Evolutionary conservation across 2,329 filamentous ascomycete genomes (phyloP), one percentile per base, ranked within the genome.

Genomic region (Diatrype stigma): DNA sequence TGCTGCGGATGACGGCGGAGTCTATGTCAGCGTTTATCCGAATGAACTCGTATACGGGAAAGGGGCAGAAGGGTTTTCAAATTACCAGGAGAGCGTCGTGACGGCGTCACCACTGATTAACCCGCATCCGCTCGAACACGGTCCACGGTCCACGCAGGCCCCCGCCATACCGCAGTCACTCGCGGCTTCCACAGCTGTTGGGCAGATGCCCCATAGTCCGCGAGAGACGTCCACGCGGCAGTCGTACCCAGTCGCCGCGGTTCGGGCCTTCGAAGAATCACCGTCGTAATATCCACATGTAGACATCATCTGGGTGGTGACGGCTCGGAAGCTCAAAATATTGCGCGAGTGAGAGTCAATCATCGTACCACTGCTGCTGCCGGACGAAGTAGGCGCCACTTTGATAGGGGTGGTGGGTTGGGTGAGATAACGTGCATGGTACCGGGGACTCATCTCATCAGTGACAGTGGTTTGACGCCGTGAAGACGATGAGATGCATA

Each of bases 191-290:
- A 73, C 67, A 0, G 63, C 68, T 0, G 63, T 67, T 1, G 69
- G 67, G 45, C 70, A 74, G 58, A 73, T 70, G 0, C 70, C 71
- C 70, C 70, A 73, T 3, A 73, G 56, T 0, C 61, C 66, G 17
- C 67, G 60, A 4, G 50, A 35, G 1, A 62, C 61, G 42, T 73
- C 68, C 2, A 73, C 59, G 6, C 67, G 67, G 49, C 68, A 73
- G 55, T 69, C 62, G 38, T 58, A 73, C 0, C 68, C 71, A 0
- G 54, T 34, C 5, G 66, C 56, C 0, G 71, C 69, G 0, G 67
- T 68, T 14, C 70, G 60, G 2, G 58, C 48, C 12, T 52, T 51
- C 1, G 55, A 44, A 1, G 61, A 53, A 21, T 73, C 58, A 6
- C 70, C 70, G n/a, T 64, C 49, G 1, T 59, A 22, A 35, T 64